phyloP scores from a whole-genome alignment of 495 filamentous ascomycete genomes.

The Collariella sp. region DNA sequence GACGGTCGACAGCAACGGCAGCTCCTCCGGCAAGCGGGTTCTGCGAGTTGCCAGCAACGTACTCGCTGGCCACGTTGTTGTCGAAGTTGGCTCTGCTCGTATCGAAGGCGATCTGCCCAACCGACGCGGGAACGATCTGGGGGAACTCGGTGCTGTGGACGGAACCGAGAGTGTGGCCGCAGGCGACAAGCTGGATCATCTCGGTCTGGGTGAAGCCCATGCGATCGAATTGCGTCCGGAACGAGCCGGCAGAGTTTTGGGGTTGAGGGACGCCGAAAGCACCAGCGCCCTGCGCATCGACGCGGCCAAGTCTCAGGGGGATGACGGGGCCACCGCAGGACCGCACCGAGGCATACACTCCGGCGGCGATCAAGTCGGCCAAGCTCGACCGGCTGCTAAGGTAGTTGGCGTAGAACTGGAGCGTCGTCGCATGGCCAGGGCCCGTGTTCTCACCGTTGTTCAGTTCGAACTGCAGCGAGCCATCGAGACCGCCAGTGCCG shows the following conservation, averaged over 20 bases:
- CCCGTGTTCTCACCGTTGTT: slow-evolving; percentile 50
- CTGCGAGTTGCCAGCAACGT: slow-evolving; percentile 42
- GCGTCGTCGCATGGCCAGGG: slow-evolving; percentile 47
- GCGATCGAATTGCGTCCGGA: slow-evolving; percentile 46
- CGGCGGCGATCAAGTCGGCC: slow-evolving; percentile 52
- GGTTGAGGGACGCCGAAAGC: slow-evolving; percentile 49
- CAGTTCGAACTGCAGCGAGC: slow-evolving; percentile 51
- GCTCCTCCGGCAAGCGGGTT: slow-evolving; percentile 47
- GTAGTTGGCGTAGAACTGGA: slow-evolving; percentile 47
- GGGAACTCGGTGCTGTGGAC: slow-evolving; percentile 51
- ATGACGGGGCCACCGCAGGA: slow-evolving; percentile 51
- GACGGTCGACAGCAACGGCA: slow-evolving; percentile 30
- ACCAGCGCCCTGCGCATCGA: slow-evolving; percentile 46
- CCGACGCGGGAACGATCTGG: slow-evolving; percentile 40
- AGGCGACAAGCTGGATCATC: slow-evolving; percentile 54
- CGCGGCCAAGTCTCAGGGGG: slow-evolving; percentile 45
- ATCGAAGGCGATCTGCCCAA: slow-evolving; percentile 34
- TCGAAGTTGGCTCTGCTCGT: slow-evolving; percentile 43
- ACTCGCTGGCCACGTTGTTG: slow-evolving; percentile 48
- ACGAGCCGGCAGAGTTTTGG: slow-evolving; percentile 44
- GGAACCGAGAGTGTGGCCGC: slow-evolving; percentile 54
- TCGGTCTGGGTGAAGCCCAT: slow-evolving; percentile 49
- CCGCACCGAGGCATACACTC: slow-evolving; percentile 48
- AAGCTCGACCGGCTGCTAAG: slow-evolving; percentile 42
- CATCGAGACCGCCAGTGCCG: slow-evolving; percentile 50